phyloP scores from a whole-genome alignment of 139 green algal species.

The Chlorella sp. region DNA sequence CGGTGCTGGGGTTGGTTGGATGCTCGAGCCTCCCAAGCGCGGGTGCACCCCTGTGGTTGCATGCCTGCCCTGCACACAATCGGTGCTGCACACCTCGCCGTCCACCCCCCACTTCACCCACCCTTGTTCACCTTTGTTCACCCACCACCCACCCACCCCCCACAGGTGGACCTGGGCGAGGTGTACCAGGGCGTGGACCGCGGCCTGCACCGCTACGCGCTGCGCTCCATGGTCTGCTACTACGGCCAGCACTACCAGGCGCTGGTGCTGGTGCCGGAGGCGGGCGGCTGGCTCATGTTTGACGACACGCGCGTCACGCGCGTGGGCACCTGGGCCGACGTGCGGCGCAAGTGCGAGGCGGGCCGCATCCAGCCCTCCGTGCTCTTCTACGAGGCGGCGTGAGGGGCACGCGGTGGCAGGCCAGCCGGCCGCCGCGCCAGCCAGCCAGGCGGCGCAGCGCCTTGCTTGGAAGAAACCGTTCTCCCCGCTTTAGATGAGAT shows the following conservation, averaged over 20 bases:
- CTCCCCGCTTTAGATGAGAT: too few relatives aligned
- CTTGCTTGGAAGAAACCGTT: too few relatives aligned
- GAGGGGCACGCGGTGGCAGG: too few relatives aligned
- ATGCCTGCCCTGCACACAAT: too few relatives aligned
- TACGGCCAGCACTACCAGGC: conserved; percentile 89
- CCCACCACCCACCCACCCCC: background rate
- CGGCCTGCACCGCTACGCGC: conserved; percentile 52
- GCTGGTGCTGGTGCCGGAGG: conserved; percentile 61
- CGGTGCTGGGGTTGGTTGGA: background rate
- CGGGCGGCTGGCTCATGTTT: conserved; percentile 72
- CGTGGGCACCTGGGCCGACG: conserved; percentile 62
- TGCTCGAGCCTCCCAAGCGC: background rate
- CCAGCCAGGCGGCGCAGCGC: too few relatives aligned
- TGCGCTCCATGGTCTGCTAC: conserved; percentile 85
- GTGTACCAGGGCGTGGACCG: background rate
- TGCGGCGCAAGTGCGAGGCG: conserved; percentile 62
- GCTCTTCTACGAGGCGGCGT: conserved; percentile 24
- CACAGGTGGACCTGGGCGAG: conserved; percentile 15
- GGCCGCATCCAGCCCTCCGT: conserved; percentile 70
- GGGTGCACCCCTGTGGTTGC: background rate
- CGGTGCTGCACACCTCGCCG: background rate
- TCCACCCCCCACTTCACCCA: background rate
- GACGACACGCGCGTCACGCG: conserved; percentile 39
- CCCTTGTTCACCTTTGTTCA: too few relatives aligned
- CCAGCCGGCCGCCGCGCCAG: too few relatives aligned